Base-by-base conservation (phyloP, 129 eudicot species). In the Saussurea involucrata region DNA sequence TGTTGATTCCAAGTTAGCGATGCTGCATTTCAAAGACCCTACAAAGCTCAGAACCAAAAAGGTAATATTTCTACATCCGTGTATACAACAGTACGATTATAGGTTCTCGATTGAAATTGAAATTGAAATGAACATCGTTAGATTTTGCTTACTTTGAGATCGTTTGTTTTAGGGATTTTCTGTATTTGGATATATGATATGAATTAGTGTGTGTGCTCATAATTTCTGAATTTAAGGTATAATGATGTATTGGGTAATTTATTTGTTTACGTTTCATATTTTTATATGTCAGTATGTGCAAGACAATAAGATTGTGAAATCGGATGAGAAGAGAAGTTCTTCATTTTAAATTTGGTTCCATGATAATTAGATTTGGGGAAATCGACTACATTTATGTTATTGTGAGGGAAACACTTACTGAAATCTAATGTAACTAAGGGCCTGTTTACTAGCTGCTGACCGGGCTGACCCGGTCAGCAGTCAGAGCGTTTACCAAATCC, bases 21-120 rank as follows among this genome's bases (percentile, higher is more conserved):
- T 88, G 97, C 76, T 85, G 67, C 83, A 81, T 18, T 86, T 79
- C 68, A 42, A 71, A 76, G 88, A 87, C 21, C 86, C 86, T 65
- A 24, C 72, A 40, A 86, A 86, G 86, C 85, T 81, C 40, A 86
- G 85, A 73, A 88, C 93, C 75, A 90, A 84, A 72, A 84, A 82
- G 96, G 96, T 90, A 80, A 33, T 67, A n/a, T n/a, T 8, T 24
- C 9, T 71, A 37, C 27, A 20, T 44, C 55, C 18, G 13, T 44
- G 6, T 44, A 3, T 66, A 20, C 36, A 76, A 40, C 32, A 15
- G 13, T 60, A 13, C 24, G 53, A 29, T 44, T 46, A 0, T n/a
- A 1, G 5, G 28, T 40, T 64, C 72, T 40, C 3, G 27, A 2
- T 25, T 25, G 8, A 37, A 31, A 28, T n/a, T n/a, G n/a, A n/a